Base-by-base conservation (phyloP, 2,329 filamentous ascomycete species). In the Calonectria multiphialidica region DNA sequence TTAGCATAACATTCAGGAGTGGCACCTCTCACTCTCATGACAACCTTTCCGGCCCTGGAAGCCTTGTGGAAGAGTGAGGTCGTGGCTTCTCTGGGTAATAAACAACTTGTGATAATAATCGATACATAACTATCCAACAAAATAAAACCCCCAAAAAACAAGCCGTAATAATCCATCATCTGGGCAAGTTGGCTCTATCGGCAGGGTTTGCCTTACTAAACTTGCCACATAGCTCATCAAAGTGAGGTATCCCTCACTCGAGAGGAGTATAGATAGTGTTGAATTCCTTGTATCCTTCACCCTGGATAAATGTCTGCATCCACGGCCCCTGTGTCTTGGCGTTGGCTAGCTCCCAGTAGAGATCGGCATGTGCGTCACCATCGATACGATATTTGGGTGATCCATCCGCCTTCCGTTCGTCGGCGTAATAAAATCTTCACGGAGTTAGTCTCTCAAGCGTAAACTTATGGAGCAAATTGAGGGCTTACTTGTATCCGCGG, bases 401-500 rank as follows among this genome's bases (percentile, higher is more conserved):
- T 0, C 88, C 87, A 62, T 87, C 82, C 0, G 79, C 69, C 13
- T 83, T 84, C 13, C 88, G 82, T 75, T 90, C 86, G 63, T 90
- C 87, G 4, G 80, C 85, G 67, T 87, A 90, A 73, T 89, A 89
- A 75, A 90, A 90, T 47, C 87, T 89, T 72, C 4, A 68, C 50
- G 13, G 1, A 9, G 9, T 70, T 28, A 66, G 57, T 69, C 37
- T 42, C n/a, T 15, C 12, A 66, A 42, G 13, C 12, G 13, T n/a
- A 2, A 64, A 42, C 50, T 23, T 2, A 37, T 12, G 40, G 5
- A 61, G 16, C 21, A 30, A 6, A 37, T 1, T 21, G 23, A 33
- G n/a, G n/a, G 68, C 80, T 61, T 78, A 80, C 83, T 82, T 83
- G 75, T 74, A 83, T 49, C 84, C 83, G 42, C 77, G 70, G 9